phyloP scores from a whole-genome alignment of 139 green algal genomes.

The Micractinium sp. region DNA sequence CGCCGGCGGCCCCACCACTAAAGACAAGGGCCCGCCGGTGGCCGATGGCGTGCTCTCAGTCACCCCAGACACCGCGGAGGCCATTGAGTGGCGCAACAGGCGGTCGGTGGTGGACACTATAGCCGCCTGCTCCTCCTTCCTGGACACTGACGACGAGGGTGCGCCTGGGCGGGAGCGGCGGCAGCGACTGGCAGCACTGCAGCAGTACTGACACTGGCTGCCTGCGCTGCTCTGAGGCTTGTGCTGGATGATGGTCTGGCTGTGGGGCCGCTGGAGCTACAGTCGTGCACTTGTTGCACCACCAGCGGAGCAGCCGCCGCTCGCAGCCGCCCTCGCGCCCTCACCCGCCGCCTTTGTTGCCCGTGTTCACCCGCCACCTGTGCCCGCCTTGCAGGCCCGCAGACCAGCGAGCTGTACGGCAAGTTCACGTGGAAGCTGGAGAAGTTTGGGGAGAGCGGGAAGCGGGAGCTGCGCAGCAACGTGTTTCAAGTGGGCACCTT shows the following conservation, averaged over 20 bases:
- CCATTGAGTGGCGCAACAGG: constrained; percentile 71
- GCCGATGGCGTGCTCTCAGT: constrained; percentile 81
- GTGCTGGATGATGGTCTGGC: not conserved
- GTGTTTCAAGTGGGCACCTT: constrained; percentile 94
- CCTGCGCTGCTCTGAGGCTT: not conserved
- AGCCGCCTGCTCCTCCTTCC: constrained; percentile 68
- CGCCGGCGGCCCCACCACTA: constrained; percentile 54
- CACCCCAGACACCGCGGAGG: constrained; percentile 81
- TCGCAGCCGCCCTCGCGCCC: not conserved
- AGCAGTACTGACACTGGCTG: not conserved
- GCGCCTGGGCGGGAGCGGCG: not conserved
- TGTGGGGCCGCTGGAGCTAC: not conserved
- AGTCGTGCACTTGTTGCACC: not conserved
- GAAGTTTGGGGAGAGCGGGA: constrained; percentile 93
- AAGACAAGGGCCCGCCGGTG: constrained; percentile 75
- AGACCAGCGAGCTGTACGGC: constrained; percentile 78
- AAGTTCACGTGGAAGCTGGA: constrained; percentile 99
- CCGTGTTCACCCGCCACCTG: not conserved
- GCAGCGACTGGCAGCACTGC: not conserved
- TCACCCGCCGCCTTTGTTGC: not conserved
- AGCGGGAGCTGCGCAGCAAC: constrained; percentile 92
- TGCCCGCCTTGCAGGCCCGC: constrained; percentile 8
- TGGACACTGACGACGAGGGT: constrained; percentile 77
- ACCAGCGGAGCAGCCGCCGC: not conserved
- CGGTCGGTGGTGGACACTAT: constrained; percentile 67